These are phyloP conservation scores for Xanthoconium stramineum DNA, from an alignment of 768 basidiomycete genomes.

Conservation along the genomic window DNA sequence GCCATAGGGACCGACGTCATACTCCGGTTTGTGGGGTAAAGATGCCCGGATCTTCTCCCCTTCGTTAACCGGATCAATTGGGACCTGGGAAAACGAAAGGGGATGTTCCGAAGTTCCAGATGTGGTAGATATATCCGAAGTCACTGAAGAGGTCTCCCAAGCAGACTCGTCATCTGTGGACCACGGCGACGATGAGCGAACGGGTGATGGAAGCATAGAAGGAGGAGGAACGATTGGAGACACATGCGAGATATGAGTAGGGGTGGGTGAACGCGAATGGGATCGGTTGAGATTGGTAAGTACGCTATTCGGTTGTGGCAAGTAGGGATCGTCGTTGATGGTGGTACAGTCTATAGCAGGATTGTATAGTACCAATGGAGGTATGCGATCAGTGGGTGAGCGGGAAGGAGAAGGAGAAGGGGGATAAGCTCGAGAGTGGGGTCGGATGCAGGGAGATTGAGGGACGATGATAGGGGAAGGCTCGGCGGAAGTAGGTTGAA, in stretches of 20 bases:
- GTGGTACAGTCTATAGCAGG: slow-evolving; percentile 6
- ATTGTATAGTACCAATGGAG: slow-evolving; percentile 28
- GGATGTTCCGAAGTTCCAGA: slow-evolving; percentile 38
- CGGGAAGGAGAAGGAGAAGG: slow-evolving; percentile 51
- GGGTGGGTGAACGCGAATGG: slow-evolving; percentile 40
- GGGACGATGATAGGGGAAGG: slow-evolving; percentile 26
- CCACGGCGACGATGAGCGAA: slow-evolving; percentile 52
- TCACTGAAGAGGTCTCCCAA: slow-evolving; percentile 69
- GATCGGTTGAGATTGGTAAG: slow-evolving; percentile 5
- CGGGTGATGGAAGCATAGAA: slow-evolving; percentile 12
- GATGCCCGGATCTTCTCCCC: slow-evolving; percentile 9
- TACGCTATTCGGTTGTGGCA: not conserved
- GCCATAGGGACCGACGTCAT: slow-evolving; percentile 6
- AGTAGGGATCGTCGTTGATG: not conserved
- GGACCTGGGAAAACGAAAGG: slow-evolving; percentile 27
- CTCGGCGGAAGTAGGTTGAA: slow-evolving; percentile 29
- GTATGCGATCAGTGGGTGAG: slow-evolving; percentile 38
- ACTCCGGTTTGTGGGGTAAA: slow-evolving; percentile 15
- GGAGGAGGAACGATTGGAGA: slow-evolving; percentile 14
- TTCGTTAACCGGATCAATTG: slow-evolving; percentile 18
- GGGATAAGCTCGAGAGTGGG: slow-evolving; percentile 47
- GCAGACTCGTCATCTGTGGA: slow-evolving; percentile 75
- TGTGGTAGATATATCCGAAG: slow-evolving; percentile 59
- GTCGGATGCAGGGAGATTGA: slow-evolving; percentile 40
- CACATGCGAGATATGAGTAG: slow-evolving; percentile 33